phyloP scores from a whole-genome alignment of 176 grass and related monocot species.

The Poa annua region DNA sequence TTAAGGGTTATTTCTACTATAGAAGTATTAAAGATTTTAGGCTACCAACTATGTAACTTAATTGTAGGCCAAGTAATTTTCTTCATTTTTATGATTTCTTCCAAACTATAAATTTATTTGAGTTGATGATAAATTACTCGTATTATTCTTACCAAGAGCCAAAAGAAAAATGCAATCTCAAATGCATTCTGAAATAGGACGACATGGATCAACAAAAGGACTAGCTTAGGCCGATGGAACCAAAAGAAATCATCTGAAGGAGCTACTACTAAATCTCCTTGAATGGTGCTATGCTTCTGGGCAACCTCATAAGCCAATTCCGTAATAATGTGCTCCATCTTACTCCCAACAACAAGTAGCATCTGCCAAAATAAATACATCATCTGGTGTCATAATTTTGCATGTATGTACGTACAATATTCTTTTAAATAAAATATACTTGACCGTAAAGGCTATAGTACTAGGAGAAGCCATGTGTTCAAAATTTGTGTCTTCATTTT shows the following conservation, averaged over 20 bases:
- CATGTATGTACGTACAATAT: neutral
- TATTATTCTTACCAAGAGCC: slow-evolving; percentile 62
- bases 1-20: neutral
- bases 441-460: neutral
- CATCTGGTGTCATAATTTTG: neutral
- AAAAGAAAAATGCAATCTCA: slow-evolving; percentile 87
- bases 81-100: neutral
- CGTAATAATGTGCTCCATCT: slow-evolving; percentile 87
- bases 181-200: slow-evolving; percentile 86
- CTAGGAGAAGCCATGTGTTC: neutral
- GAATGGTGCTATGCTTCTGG: slow-evolving; percentile 56
- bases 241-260: slow-evolving; percentile 81
- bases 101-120: neutral
- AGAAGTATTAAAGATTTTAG: neutral
- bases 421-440: neutral
- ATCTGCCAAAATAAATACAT: slow-evolving; percentile 36
- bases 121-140: neutral
- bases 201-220: slow-evolving; percentile 81
- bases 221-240: slow-evolving; percentile 66
- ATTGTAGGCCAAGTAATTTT: neutral
- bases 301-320: slow-evolving; percentile 75
- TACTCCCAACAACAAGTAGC: slow-evolving; percentile 66
- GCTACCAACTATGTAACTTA: neutral
- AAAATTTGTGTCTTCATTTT: neutral
- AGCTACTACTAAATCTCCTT: slow-evolving; percentile 65